These are phyloP conservation scores for Metschnikowia aberdeeniae DNA, from an alignment of 805 yeast genomes.

Conservation along the genomic window DNA sequence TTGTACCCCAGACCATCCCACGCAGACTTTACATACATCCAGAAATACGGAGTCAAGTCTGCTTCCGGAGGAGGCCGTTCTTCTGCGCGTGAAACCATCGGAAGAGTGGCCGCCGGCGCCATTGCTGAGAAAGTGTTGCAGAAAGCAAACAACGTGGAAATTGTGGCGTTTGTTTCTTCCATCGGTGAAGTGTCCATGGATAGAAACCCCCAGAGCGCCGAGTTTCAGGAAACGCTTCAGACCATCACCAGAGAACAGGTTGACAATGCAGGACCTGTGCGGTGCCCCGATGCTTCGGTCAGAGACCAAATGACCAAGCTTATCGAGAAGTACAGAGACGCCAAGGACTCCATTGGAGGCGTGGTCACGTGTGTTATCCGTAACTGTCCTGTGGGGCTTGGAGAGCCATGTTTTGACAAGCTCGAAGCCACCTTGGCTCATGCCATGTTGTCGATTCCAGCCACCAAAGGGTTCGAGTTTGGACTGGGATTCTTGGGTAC, in stretches of 20 bases:
- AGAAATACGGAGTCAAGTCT: conserved; percentile 89
- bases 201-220: conserved; percentile 61
- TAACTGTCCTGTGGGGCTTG: conserved; percentile 91
- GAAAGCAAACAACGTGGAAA: conserved; percentile 78
- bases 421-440: conserved; percentile 93
- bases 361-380: conserved; percentile 96
- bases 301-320: conserved; percentile 79
- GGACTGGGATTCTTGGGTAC: conserved; percentile 96
- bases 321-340: conserved; percentile 81
- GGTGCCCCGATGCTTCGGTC: conserved; percentile 80
- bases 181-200: conserved; percentile 80
- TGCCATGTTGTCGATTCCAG: conserved; percentile 97
- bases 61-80: conserved; percentile 97
- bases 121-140: conserved; percentile 88
- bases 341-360: conserved; percentile 94
- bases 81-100: conserved; percentile 96
- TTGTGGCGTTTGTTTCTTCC: conserved; percentile 93
- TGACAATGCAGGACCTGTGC: conserved; percentile 82
- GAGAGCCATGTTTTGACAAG: conserved; percentile 97
- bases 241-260: conserved; percentile 85
- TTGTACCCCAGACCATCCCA: conserved; percentile 96
- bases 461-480: conserved; percentile 96
- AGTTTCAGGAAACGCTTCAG: conserved; percentile 62
- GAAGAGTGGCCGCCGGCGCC: conserved; percentile 98
- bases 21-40: conserved; percentile 91